phyloP scores from a whole-genome alignment of 2,329 filamentous ascomycete species.

The Meredithiella fracta region DNA sequence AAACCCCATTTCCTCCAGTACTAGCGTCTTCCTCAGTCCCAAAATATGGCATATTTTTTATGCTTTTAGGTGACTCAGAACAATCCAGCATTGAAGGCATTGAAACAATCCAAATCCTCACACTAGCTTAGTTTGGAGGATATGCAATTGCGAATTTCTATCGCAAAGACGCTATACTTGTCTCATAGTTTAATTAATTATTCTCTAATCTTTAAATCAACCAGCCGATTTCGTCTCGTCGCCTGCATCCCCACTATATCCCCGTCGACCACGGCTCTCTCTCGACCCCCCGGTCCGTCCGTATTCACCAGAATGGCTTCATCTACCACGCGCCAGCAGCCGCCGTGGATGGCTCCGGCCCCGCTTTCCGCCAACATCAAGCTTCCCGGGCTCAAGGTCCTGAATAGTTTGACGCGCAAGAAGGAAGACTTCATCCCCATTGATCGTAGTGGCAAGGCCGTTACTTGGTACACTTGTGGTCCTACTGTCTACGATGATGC shows the following conservation, averaged over 20 bases:
- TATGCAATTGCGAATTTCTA: constrained; percentile 7
- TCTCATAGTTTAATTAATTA: constrained; percentile 1
- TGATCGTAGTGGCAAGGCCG: constrained; percentile 13
- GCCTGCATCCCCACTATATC: background rate
- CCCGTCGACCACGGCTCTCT: background rate
- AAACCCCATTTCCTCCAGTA: background rate
- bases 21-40: background rate
- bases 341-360: constrained; percentile 12
- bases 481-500: constrained; percentile 74
- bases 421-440: constrained; percentile 15
- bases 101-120: background rate
- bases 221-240: background rate
- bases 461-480: constrained; percentile 55
- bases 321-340: constrained; percentile 12
- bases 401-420: constrained; percentile 14
- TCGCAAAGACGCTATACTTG: constrained; percentile 2
- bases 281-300: background rate
- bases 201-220: background rate
- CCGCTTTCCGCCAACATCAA: constrained; percentile 8
- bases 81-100: background rate
- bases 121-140: background rate
- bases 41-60: constrained; percentile 4
- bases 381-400: constrained; percentile 12
- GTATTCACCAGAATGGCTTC: constrained; percentile 11
- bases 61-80: constrained; percentile 7